Base-by-base conservation (phyloP, 768 basidiomycete species). In the Auricularia sp. region DNA sequence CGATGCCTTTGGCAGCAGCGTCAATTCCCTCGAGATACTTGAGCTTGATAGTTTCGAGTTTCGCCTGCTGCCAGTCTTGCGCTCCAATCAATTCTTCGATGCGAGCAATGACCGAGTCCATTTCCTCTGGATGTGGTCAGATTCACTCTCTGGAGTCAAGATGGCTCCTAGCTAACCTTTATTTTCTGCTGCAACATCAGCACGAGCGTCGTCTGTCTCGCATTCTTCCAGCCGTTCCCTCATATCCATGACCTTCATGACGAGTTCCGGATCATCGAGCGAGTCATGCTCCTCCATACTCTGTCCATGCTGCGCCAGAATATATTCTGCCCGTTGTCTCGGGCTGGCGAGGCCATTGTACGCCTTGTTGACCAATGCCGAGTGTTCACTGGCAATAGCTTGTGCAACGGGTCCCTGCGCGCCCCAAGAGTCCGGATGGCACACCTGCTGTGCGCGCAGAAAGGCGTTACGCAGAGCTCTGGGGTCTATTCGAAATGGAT, bases 371-470 rank as follows among this genome's bases (percentile, higher is more conserved):
- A 96, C 79, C 56, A 82, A 79, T 44, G 90, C 83, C 24, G 93
- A 94, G 66, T 90, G 77, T 13, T 78, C 76, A 59, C 84, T 83
- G 0, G 91, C 90, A 21, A 85, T 72, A 14, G 80, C 79, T 70
- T 83, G 81, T 65, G 84, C 81, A 65, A 78, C 76, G 87, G 88
- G 65, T 64, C 85, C 85, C 70, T 83, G 81, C 36, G 84, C 82
- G 39, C 85, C 82, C 88, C 90, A 96, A 13, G 85, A 80, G 73
- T 98, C 94, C 0, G 94, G 94, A 77, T 98, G 94, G 62, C 91
- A 86, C 24, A 84, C 77, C 24, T 85, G 80, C 71, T 96, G 94
- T 3, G 89, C 83, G 58, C 81, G 77, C 39, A 89, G 77, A 73
- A 92, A 95, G 35, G 82, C 80, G 42, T 78, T 76, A 73, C 85